These are phyloP conservation scores for Boletellus ananiceps DNA, from an alignment of 768 basidiomycete species.

Conservation along the genomic window DNA sequence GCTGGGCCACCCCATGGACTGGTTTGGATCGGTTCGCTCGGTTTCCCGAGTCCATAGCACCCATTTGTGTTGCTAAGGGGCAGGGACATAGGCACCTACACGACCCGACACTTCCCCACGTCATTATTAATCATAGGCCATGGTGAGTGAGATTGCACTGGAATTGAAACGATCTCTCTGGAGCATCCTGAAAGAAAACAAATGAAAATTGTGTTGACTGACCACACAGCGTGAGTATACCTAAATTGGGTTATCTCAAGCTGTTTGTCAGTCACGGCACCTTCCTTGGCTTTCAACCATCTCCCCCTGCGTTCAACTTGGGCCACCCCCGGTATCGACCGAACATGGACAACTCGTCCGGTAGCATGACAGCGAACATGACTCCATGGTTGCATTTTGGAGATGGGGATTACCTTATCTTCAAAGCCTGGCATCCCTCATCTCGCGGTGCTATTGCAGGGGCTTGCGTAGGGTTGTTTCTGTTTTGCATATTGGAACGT, in stretches of 20 bases:
- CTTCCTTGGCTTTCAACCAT: too few species aligned
- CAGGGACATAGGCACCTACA: too few species aligned
- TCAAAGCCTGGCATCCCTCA: conserved; percentile 62
- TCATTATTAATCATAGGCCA: too few species aligned
- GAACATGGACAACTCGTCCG: conserved; percentile 6
- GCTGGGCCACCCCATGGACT: too few species aligned
- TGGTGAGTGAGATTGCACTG: too few species aligned
- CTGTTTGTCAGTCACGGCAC: not conserved
- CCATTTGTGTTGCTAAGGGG: too few species aligned
- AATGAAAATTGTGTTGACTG: too few species aligned
- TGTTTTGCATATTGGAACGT: conserved; percentile 68
- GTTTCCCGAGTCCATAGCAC: too few species aligned
- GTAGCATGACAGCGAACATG: conserved; percentile 40
- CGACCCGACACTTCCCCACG: too few species aligned
- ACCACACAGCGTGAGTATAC: not conserved
- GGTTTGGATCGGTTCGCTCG: too few species aligned
- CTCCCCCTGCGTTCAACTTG: not conserved
- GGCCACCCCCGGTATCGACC: not conserved
- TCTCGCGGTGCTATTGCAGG: conserved; percentile 69
- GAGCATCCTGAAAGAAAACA: too few species aligned
- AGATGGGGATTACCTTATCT: conserved; percentile 59
- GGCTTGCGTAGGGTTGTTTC: conserved; percentile 65
- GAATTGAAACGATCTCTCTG: too few species aligned
- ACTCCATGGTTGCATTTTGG: conserved; percentile 67
- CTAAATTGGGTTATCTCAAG: conserved; percentile 2